phyloP scores from a whole-genome alignment of 225 moss, liverwort and hornwort species.

The Rhytidiadelphus loreus region DNA sequence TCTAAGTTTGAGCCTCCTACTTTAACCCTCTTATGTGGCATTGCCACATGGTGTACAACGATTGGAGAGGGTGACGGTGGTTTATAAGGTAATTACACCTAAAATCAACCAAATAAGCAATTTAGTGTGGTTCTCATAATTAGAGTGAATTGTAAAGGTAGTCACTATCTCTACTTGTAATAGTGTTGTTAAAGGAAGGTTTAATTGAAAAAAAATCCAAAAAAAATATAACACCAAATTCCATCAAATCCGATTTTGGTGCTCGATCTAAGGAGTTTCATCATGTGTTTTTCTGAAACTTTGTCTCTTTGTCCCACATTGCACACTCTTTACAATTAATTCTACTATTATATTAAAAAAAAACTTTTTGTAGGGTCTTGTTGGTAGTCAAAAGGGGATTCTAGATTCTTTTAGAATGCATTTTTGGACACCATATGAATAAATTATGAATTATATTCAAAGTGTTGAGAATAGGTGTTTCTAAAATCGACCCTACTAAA shows the following conservation, averaged over 20 bases:
- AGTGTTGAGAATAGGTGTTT: background rate
- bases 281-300: too few species aligned
- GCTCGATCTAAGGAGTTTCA: too few species aligned
- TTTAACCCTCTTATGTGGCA: too few species aligned
- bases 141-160: too few species aligned
- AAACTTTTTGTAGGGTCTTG: accelerated
- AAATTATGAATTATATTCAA: background rate
- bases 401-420: background rate
- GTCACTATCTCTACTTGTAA: too few species aligned
- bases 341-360: background rate
- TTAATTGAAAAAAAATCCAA: too few species aligned
- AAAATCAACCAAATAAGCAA: background rate
- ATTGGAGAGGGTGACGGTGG: background rate
- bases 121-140: background rate
- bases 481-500: background rate
- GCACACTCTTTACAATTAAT: too few species aligned
- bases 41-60: too few species aligned
- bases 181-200: too few species aligned
- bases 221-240: too few species aligned
- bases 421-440: background rate
- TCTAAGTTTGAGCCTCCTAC: too few species aligned
- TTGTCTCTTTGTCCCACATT: accelerated
- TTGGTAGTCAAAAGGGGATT: background rate
- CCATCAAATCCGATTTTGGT: too few species aligned
- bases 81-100: background rate